Evolutionary conservation across 139 green algal species (phyloP).

Genomic region (Chlamydomonas schloesseri): DNA sequence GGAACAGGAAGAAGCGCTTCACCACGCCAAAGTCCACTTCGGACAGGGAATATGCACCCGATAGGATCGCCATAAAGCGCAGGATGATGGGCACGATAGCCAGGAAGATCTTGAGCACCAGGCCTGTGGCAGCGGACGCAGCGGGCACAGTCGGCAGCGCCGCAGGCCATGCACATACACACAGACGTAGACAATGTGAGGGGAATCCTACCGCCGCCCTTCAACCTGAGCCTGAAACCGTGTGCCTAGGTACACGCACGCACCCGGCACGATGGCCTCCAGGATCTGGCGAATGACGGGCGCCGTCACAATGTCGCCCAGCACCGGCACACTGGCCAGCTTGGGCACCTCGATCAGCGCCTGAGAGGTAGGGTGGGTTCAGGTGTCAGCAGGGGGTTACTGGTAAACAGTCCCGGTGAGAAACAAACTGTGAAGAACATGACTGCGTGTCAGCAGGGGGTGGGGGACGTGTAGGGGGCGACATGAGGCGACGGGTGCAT

Average conservation of each 20-base stretch:
- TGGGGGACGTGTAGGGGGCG: too few relatives aligned
- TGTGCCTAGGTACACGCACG: too few relatives aligned
- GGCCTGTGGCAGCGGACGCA: conserved; percentile 8
- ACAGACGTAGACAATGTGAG: too few relatives aligned
- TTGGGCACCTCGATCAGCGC: conserved; percentile 48
- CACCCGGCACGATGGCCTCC: conserved; percentile 50
- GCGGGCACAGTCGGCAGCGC: background rate
- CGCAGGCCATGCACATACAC: too few relatives aligned
- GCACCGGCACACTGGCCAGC: conserved; percentile 31
- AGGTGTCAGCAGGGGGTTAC: too few relatives aligned
- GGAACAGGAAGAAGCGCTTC: conserved; percentile 60
- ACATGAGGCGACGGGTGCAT: too few relatives aligned
- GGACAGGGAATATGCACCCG: conserved; percentile 57
- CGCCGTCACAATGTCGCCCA: conserved; percentile 44
- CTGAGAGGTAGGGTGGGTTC: background rate
- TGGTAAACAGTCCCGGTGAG: too few relatives aligned
- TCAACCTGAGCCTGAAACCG: too few relatives aligned
- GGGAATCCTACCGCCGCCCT: too few relatives aligned
- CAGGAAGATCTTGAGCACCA: conserved; percentile 79
- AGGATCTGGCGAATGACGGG: conserved; percentile 49
- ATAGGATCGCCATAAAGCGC: conserved; percentile 59
- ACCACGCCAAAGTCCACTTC: conserved; percentile 58
- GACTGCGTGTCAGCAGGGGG: too few relatives aligned
- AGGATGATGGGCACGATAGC: conserved; percentile 75
- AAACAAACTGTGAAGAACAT: too few relatives aligned